Evolutionary conservation across 176 grass and related monocot species (phyloP).

Genomic region (Triticum urartu): DNA sequence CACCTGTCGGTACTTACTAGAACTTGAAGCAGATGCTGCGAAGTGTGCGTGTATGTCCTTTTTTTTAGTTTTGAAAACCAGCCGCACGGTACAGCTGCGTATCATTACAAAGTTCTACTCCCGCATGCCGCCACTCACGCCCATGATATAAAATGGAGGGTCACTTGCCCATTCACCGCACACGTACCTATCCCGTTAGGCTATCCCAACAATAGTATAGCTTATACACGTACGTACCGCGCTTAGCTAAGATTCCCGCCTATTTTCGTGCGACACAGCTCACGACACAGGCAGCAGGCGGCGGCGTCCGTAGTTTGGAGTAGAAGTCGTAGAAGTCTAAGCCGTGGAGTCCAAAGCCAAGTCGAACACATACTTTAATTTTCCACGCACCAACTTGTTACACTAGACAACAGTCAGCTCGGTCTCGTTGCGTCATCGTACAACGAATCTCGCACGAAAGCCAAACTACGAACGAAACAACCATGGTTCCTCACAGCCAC

Average conservation of each 20-base stretch:
- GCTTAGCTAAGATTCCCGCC: neutral
- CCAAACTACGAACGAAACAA: neutral
- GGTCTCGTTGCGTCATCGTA: neutral
- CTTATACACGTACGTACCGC: neutral
- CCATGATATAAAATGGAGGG: neutral
- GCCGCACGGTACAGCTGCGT: neutral
- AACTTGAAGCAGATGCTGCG: neutral
- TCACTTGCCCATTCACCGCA: neutral
- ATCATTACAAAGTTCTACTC: neutral
- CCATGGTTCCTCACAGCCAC: neutral
- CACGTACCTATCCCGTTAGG: neutral
- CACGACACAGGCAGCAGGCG: neutral
- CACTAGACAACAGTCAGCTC: neutral
- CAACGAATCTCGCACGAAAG: conserved; percentile 11
- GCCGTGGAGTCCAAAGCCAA: conserved; percentile 21
- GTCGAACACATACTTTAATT: neutral
- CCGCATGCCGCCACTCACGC: neutral
- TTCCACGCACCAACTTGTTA: neutral
- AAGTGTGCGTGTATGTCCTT: neutral
- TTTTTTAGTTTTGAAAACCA: neutral
- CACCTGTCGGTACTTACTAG: neutral
- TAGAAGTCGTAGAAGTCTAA: neutral
- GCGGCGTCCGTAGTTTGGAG: neutral
- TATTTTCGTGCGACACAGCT: conserved; percentile 1
- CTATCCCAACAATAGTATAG: neutral